Evolutionary conservation across 352 stramenopile species (phyloP).

Genomic region (Thalassiosira exigua): DNA sequence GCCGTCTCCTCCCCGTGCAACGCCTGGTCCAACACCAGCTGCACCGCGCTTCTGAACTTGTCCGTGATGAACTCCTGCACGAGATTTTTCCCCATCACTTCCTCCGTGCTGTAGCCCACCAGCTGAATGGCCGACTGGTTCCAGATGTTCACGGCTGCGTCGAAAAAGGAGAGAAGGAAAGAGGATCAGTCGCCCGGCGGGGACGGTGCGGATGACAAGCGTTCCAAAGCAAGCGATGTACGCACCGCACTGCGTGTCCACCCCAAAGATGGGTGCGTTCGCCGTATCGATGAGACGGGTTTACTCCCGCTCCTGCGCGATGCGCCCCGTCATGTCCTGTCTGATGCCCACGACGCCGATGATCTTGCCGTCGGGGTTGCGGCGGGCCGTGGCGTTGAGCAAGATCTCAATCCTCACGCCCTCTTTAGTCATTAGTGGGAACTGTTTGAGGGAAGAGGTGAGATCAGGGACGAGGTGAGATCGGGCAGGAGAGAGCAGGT

Average conservation of each 20-base stretch:
- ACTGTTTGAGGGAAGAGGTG: no score
- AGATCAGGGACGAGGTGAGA: no score
- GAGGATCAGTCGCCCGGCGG: neutral
- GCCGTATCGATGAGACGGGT: conserved; percentile 74
- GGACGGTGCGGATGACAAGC: conserved; percentile 17
- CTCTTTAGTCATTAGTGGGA: conserved; percentile 68
- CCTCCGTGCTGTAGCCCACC: conserved; percentile 88
- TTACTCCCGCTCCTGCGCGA: conserved; percentile 88
- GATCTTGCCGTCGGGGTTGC: conserved; percentile 90
- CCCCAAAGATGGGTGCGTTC: conserved; percentile 79
- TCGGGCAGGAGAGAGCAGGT: no score
- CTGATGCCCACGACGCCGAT: conserved; percentile 90
- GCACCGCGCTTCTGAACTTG: conserved; percentile 84
- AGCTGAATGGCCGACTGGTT: conserved; percentile 86
- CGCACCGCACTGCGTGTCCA: conserved; percentile 70
- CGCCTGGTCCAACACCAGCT: conserved; percentile 75
- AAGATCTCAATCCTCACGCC: conserved; percentile 37
- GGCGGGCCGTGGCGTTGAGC: conserved; percentile 65
- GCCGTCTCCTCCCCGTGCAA: conserved; percentile 61
- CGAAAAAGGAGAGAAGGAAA: neutral
- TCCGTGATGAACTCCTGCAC: conserved; percentile 87
- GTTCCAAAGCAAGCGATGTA: conserved; percentile 46
- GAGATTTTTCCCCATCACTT: conserved; percentile 88
- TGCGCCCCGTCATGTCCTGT: conserved; percentile 88
- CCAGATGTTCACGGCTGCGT: conserved; percentile 78